Evolutionary conservation across 768 basidiomycete genomes (phyloP).

Genomic region (Lactarius indigo): DNA sequence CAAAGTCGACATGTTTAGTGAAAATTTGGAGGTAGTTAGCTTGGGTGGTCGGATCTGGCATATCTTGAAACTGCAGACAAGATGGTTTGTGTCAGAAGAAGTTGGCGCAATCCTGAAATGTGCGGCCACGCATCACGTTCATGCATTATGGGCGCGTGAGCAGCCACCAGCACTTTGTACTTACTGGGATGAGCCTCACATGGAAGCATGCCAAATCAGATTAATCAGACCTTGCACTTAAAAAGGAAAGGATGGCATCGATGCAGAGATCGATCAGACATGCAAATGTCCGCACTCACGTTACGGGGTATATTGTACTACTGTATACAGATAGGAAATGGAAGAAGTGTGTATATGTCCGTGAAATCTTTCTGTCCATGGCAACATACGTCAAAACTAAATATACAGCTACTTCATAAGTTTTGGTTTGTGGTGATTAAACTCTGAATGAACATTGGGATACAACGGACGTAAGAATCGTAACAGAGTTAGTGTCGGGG

Average conservation of each 20-base stretch:
- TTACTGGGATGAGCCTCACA: neutral
- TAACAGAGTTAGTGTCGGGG: neutral
- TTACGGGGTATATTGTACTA: neutral
- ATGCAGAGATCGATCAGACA: neutral
- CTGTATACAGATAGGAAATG: neutral
- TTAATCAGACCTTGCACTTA: neutral
- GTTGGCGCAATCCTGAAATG: neutral
- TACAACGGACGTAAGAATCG: neutral
- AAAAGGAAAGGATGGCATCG: neutral
- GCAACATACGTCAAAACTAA: neutral
- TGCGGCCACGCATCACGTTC: neutral
- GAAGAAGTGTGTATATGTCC: neutral
- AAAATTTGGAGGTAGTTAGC: constrained; percentile 72
- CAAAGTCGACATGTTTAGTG: constrained; percentile 64
- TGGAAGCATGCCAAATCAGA: neutral
- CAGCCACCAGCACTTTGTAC: neutral
- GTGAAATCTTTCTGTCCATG: neutral
- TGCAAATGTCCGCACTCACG: neutral
- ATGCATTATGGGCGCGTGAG: neutral
- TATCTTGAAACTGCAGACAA: neutral
- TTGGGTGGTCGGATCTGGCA: constrained; percentile 65
- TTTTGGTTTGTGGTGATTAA: neutral
- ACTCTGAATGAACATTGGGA: neutral
- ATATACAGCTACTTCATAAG: neutral
- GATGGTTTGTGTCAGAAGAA: neutral